A percentile compares a stretch with the other conserved stretches of the same genome.
These are phyloP conservation scores for Parachlorella kessleri DNA, from an alignment of 139 green algal species.

Conservation along the genomic window DNA sequence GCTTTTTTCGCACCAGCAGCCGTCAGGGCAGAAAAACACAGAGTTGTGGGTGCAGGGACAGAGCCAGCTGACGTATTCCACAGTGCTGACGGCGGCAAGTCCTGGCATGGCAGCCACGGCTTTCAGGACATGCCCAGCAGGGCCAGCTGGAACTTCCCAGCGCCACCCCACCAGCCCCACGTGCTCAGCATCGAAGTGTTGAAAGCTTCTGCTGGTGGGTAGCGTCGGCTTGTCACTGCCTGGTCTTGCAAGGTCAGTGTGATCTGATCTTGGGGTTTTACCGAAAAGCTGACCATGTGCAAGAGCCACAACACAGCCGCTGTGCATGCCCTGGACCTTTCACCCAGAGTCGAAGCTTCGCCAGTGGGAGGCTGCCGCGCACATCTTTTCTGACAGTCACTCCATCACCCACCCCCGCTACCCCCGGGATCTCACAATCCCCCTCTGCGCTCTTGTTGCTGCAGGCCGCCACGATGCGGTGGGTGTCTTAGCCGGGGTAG, in stretches of 20 bases:
- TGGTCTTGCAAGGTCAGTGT: no score
- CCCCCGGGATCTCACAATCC: not conserved
- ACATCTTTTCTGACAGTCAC: not conserved
- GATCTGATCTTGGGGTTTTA: no score
- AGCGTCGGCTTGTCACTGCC: no score
- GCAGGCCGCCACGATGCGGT: no score
- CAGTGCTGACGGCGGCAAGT: not conserved
- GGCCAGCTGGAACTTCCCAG: slow-evolving; percentile 8
- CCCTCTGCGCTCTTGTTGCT: not conserved
- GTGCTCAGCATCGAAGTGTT: slow-evolving; percentile 13
- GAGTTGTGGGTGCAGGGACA: not conserved
- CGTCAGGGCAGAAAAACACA: not conserved
- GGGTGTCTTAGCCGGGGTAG: slow-evolving; percentile 7
- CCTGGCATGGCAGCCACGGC: slow-evolving; percentile 1
- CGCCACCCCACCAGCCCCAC: slow-evolving; percentile 15
- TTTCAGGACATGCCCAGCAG: not conserved
- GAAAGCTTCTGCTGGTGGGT: not conserved
- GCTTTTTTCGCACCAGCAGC: not conserved
- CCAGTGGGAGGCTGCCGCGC: not conserved
- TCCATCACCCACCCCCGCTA: no score
- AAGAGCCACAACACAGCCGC: no score
- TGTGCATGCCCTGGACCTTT: no score
- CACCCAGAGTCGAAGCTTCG: not conserved
- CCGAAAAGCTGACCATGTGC: no score
- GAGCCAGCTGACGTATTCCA: slow-evolving; percentile 12